Evolutionary conservation across 2,329 filamentous ascomycete species (phyloP), one percentile per base, ranked within the genome.

Genomic region (Colletotrichum ledebouriae): DNA sequence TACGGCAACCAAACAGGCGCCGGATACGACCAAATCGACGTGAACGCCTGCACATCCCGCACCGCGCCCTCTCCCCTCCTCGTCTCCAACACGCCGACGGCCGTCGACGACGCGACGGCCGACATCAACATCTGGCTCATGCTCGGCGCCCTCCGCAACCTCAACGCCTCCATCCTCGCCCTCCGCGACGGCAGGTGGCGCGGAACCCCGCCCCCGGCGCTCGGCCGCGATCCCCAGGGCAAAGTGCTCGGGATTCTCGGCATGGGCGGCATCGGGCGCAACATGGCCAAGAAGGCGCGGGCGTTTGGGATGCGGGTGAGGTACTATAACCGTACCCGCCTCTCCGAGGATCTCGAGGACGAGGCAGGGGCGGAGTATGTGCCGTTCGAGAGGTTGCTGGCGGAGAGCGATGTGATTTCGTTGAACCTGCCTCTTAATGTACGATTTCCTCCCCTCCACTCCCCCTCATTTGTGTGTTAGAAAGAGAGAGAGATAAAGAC

Each of bases 191-290:
- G 90, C 1, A 81, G 87, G 65, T 97, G 92, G 91, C 85, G 88
- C 59, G 92, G 91, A 4, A 76, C 78, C 4, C 82, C 84, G 3
- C 77, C 82, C 6, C 84, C 86, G 1, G 84, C 89, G 0, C 80
- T 89, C 6, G 93, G 93, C 12, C 91, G 92, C 75, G 93, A 96
- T 75, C 93, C 93, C 1, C 85, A 92, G 77, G 92, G 91, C 41
- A 96, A 95, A 78, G 82, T 90, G 1, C 84, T 97, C 5, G 93
- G 93, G 0, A 94, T 97, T 68, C 78, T 97, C 46, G 93, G 93
- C 6, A 95, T 96, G 92, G 93, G 93, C 20, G 92, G 93, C 2
- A 96, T 97, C 69, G 93, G 94, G 0, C 84, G 90, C 41, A 93
- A 94, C 74, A 79, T 96, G 73, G 92, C 91, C 76, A 87, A 83